phyloP scores from a whole-genome alignment of 345 rosid species.

The Eucalyptus tenuipes region DNA sequence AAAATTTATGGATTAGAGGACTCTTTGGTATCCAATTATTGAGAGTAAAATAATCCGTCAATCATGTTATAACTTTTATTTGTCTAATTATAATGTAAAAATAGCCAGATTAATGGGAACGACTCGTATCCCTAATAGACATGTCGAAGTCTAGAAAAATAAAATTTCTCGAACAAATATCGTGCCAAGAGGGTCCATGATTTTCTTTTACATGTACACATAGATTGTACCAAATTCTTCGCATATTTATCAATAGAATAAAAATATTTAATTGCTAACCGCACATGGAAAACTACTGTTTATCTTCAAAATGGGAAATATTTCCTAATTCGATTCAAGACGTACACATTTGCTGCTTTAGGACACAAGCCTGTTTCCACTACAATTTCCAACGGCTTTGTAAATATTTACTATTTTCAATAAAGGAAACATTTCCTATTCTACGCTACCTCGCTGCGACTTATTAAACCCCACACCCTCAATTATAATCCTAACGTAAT shows the following conservation, averaged over 20 bases:
- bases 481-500: too few relatives aligned
- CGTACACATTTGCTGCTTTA: neutral
- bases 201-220: neutral
- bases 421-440: too few relatives aligned
- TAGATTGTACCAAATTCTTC: neutral
- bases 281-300: too few relatives aligned
- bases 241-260: too few relatives aligned
- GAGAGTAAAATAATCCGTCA: accelerated
- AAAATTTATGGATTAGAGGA: accelerated
- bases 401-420: too few relatives aligned
- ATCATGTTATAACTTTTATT: too few relatives aligned
- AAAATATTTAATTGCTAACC: too few relatives aligned
- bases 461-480: too few relatives aligned
- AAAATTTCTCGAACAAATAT: neutral
- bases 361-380: too few relatives aligned
- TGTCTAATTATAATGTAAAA: neutral
- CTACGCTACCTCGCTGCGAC: too few relatives aligned
- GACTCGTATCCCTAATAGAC: accelerated
- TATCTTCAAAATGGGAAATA: neutral
- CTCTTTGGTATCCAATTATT: accelerated
- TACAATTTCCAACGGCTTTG: too few relatives aligned
- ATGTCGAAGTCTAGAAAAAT: neutral
- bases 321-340: neutral
- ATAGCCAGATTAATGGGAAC: accelerated
- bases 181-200: accelerated